Percentiles rank a stretch among this genome's conserved stretches.
Evolutionary conservation across 2,329 filamentous ascomycete genomes (phyloP).

Genomic region (Neodidymelliopsis sp.): DNA sequence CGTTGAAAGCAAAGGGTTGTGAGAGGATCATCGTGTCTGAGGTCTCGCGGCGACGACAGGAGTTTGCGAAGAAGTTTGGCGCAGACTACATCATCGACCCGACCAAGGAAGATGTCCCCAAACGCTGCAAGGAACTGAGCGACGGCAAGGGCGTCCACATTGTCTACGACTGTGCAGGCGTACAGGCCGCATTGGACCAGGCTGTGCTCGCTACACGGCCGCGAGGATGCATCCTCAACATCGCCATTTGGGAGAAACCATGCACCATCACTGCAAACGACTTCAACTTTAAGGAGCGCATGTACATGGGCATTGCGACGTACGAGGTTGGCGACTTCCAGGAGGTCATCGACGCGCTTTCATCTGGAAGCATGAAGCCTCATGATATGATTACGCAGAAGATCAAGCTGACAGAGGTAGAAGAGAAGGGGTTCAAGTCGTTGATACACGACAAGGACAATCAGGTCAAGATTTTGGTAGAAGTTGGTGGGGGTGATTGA

Average conservation of each 20-base stretch:
- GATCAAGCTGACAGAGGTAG: conserved; percentile 56
- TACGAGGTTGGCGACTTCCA: conserved; percentile 62
- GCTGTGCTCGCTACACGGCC: conserved; percentile 59
- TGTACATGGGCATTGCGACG: conserved; percentile 61
- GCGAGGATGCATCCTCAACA: conserved; percentile 61
- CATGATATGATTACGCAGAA: conserved; percentile 59
- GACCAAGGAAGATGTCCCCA: conserved; percentile 57
- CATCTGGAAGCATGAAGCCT: conserved; percentile 53
- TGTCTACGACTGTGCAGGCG: conserved; percentile 62
- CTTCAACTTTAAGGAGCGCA: conserved; percentile 61
- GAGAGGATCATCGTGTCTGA: conserved; percentile 62
- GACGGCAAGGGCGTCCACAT: conserved; percentile 58
- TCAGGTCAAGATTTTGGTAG: conserved; percentile 58
- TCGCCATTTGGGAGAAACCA: conserved; percentile 64
- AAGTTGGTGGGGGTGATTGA: conserved; percentile 42
- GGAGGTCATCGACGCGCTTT: conserved; percentile 54
- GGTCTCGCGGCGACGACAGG: conserved; percentile 56
- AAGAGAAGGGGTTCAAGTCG: conserved; percentile 57
- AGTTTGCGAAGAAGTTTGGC: conserved; percentile 60
- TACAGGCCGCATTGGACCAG: conserved; percentile 59
- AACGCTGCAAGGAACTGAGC: conserved; percentile 53
- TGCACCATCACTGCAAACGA: conserved; percentile 59
- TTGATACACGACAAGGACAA: conserved; percentile 59
- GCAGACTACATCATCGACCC: conserved; percentile 62
- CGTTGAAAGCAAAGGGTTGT: conserved; percentile 41